Base-by-base conservation (phyloP, 345 rosid species). In the Hirschfeldia incana region DNA sequence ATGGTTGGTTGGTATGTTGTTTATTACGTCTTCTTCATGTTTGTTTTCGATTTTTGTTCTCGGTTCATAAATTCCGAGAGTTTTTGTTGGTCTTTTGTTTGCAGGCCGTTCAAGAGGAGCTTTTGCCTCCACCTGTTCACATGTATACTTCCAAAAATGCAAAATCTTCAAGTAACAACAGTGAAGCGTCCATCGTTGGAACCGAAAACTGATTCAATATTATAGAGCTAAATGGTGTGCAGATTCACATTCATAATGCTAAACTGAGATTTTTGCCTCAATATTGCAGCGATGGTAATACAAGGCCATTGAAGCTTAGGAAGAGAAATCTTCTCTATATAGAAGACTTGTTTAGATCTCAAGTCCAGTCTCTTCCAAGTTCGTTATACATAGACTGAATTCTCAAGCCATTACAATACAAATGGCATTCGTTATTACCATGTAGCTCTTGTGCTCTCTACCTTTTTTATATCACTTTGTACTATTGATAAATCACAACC, bases 1-100 rank as follows among this genome's bases (percentile, higher is more conserved):
- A 92, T 8, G 98, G 97, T 37, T 94, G 97, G 98, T 46, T 91
- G 97, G 97, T 94, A 91, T 88, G 90, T 78, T 74, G 60, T 67
- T 26, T 17, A 29, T 29, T 29, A 29, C 3, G 30, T 2, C 30
- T 29, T 29, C 30, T 3, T 2, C 3, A 29, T 29, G 30, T 2
- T 37, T 37, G 44, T 37, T 37, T 37, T 37, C 0, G 10, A 9
- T 37, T 37, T 37, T 37, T 3, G 44, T 37, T 37, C 36, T 33
- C 44, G 8, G 65, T 44, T 62, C 10, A 11, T 17, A 30, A n/a
- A 16, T 17, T 8, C 2, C 53, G 13, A 46, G 0, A 42, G 11
- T 75, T 60, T 60, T 16, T 59, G 55, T 29, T 29, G 61, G 36
- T 59, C 5, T 76, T 68, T 44, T 29, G 5, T 30, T 3, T 21